Base-by-base conservation (phyloP, 2,329 filamentous ascomycete species). In the Myriosclerotinia duriaeana region DNA sequence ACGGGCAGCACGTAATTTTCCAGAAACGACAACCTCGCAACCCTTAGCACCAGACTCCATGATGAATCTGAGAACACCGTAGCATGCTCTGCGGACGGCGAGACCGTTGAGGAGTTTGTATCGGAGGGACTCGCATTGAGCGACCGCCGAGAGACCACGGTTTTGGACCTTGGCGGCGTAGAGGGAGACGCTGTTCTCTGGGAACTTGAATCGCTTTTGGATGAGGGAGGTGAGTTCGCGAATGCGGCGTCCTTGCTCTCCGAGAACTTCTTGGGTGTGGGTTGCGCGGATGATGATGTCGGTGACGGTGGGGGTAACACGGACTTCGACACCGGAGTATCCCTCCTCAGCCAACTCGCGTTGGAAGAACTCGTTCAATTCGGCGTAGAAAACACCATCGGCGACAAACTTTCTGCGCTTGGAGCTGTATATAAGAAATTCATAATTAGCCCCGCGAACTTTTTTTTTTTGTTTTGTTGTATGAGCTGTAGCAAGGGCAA, bases 311-410 rank as follows among this genome's bases (percentile, higher is more conserved):
- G 95, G 95, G 77, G 95, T 99, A 78, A 99, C 95, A 87, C 96
- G 92, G 85, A 99, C 95, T 87, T 99, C 96, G 82, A 99, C 95
- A 82, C 95, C 95, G 67, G 95, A 99, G 89, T 99, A 99, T 78
- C 95, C 95, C 87, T 99, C 96, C 89, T 99, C 95, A 81, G 95
- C 95, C 81, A 99, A 88, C 86, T 99, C 95, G 83, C 95, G 94
- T 89, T 98, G 95, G 92, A 99, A 99, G 91, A 99, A 99, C 87
- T 99, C 95, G 90, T 99, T 99, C 84, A 99, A 87, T 86, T 99
- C 95, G 87, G 95, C 95, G 85, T 97, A 99, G 92, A 99, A 99
- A 80, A 99, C 95, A 89, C 95, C 95, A 84, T 99, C 95, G 77
- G 90, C 91, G 81, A 94, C 90, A 86, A 93, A 94, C 89, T 94